Base-by-base conservation (phyloP, 176 grass and related monocot genomes). In the Lolium rigidum region DNA sequence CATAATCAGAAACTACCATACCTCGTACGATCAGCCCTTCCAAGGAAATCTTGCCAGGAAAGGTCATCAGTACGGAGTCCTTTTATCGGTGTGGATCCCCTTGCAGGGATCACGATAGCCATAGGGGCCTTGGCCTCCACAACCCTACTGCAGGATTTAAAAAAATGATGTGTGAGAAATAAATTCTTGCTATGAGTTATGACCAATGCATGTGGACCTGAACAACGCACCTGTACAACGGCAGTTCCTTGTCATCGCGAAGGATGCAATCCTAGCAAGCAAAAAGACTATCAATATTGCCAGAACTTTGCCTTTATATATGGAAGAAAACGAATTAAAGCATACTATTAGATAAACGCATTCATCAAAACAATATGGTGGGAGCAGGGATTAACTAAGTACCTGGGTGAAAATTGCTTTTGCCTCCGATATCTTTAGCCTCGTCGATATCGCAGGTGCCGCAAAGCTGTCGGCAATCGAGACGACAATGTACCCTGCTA, bases 401-500 rank as follows among this genome's bases (percentile, higher is more conserved):
- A 98, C 96, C 92, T 98, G 96, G 41, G 96, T 98, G 84, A 98
- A 98, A 92, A 95, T 98, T 81, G 93, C 91, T 85, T 92, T 98
- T 72, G 96, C 61, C 88, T 94, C 91, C 63, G 96, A 95, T 84
- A 98, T 94, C 56, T 90, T 92, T 26, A 98, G 85, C 85, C 96
- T 88, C 6, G 72, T 90, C 1, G 82, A 72, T 92, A 98, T 98
- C 81, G 94, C 96, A 75, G 90, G 85, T 41, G 96, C 86, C 71
- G 90, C 96, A 95, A 98, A 98, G 86, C 96, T 98, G 81, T 98
- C 94, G 51, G 96, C 96, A 91, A 98, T 95, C 7, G 96, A 98
- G 20, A 98, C 93, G 72, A 98, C 96, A 71, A 94, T 85, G 47
- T 91, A 90, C 16, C 96, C 96, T 1, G 96, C 93, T 74, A 95